Percentiles rank a stretch among this genome's conserved stretches.
Evolutionary conservation across 2,329 filamentous ascomycete species (phyloP).

Genomic region (Penicillium sp.): DNA sequence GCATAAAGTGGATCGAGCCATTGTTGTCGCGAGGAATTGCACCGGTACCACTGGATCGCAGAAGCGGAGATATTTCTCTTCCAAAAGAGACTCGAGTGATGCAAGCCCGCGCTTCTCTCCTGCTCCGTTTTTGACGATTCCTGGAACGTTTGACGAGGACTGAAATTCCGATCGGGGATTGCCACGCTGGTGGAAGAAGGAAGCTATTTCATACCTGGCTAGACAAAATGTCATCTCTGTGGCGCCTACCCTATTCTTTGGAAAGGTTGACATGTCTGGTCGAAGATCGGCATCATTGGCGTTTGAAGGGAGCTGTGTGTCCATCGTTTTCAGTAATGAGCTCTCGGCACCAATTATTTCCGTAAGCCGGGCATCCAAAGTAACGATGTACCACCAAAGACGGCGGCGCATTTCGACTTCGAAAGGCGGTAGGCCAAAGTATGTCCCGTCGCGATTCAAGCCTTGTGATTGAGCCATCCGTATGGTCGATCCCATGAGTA

Average conservation of each 20-base stretch:
- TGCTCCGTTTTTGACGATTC: background rate
- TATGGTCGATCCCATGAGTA: slow-evolving; percentile 1
- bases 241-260: slow-evolving; percentile 45
- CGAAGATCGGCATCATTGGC: slow-evolving; percentile 50
- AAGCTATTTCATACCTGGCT: slow-evolving; percentile 43
- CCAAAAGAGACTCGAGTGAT: background rate
- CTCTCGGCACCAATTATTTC: slow-evolving; percentile 43
- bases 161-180: background rate
- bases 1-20: slow-evolving; percentile 6
- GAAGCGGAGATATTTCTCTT: slow-evolving; percentile 9
- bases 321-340: slow-evolving; percentile 36
- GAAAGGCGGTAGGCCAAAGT: slow-evolving; percentile 45
- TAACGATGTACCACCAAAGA: slow-evolving; percentile 48
- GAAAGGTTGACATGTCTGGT: slow-evolving; percentile 46
- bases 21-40: slow-evolving; percentile 12
- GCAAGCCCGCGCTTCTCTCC: background rate
- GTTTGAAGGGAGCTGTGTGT: slow-evolving; percentile 48
- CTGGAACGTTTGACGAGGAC: too few relatives aligned
- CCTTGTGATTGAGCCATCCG: slow-evolving; percentile 2
- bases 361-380: slow-evolving; percentile 45
- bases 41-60: slow-evolving; percentile 10
- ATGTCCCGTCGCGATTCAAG: slow-evolving; percentile 49
- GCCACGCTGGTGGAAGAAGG: background rate
- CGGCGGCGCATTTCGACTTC: slow-evolving; percentile 51
- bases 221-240: slow-evolving; percentile 52